phyloP scores from a whole-genome alignment of 768 basidiomycete species.

The Dentipellis sp. region DNA sequence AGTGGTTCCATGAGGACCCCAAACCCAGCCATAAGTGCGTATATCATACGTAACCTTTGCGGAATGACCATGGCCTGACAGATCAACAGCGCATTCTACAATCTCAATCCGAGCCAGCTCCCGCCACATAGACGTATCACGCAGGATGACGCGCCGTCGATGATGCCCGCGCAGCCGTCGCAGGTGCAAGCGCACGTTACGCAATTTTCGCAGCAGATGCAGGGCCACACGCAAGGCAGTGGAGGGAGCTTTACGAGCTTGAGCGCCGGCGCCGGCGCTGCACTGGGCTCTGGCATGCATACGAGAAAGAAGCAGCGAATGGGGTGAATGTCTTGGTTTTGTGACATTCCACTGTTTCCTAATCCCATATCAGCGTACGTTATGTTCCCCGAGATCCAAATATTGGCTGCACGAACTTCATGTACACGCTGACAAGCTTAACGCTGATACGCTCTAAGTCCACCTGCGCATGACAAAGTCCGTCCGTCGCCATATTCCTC shows the following conservation, averaged over 20 bases:
- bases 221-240: slow-evolving; percentile 28
- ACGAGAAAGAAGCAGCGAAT: slow-evolving; percentile 55
- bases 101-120: slow-evolving; percentile 41
- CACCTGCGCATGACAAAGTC: too few relatives aligned
- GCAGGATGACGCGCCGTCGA: slow-evolving; percentile 85
- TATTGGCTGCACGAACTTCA: too few relatives aligned
- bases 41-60: too few relatives aligned
- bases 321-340: slow-evolving; percentile 20
- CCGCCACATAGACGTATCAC: slow-evolving; percentile 87
- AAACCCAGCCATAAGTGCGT: slow-evolving; percentile 72
- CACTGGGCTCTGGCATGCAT: slow-evolving; percentile 20
- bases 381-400: too few relatives aligned
- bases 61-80: not conserved
- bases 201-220: slow-evolving; percentile 30
- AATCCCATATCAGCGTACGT: too few relatives aligned
- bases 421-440: too few relatives aligned
- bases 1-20: slow-evolving; percentile 92
- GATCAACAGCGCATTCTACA: slow-evolving; percentile 57
- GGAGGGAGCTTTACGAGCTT: slow-evolving; percentile 54
- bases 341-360: too few relatives aligned
- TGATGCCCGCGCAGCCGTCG: slow-evolving; percentile 52
- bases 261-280: slow-evolving; percentile 40
- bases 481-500: too few relatives aligned
- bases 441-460: too few relatives aligned
- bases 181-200: slow-evolving; percentile 31